Evolutionary conservation across 176 grass and related monocot species (phyloP).

Genomic region (Carex parvula): DNA sequence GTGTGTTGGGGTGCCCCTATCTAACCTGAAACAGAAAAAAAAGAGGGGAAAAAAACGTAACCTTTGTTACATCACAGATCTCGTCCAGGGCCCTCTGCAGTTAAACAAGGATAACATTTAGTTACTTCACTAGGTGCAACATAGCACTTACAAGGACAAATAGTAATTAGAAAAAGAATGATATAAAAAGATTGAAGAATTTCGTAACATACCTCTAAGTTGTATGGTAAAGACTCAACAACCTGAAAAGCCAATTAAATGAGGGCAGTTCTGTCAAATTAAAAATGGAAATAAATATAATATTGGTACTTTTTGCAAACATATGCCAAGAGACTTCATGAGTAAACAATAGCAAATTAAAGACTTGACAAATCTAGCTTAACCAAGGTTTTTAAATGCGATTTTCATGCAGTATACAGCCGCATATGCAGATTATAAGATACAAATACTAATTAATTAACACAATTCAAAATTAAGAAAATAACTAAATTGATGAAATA

Average conservation of each 20-base stretch:
- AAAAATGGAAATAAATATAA: neutral
- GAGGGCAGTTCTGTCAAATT: slow-evolving; percentile 2
- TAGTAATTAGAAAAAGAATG: neutral
- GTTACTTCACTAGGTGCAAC: neutral
- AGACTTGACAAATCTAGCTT: neutral
- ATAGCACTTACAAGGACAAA: neutral
- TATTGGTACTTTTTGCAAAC: neutral
- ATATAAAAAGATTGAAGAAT: neutral
- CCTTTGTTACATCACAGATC: neutral
- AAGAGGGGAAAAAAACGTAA: neutral
- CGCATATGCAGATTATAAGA: too few relatives aligned
- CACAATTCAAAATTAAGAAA: too few relatives aligned
- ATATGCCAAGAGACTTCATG: neutral
- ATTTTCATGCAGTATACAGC: too few relatives aligned
- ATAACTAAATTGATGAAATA: too few relatives aligned
- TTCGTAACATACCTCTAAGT: neutral
- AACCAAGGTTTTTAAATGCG: too few relatives aligned
- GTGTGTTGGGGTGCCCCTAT: neutral
- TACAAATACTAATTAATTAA: too few relatives aligned
- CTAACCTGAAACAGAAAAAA: neutral
- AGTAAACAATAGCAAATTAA: neutral
- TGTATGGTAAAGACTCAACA: slow-evolving; percentile 13
- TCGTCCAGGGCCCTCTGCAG: slow-evolving; percentile 1
- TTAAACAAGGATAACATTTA: slow-evolving; percentile 1
- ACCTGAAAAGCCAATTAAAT: slow-evolving; percentile 18